These are phyloP conservation scores for Fraxinus pennsylvanica DNA, from an alignment of 257 asterid species.

Conservation along the genomic window DNA sequence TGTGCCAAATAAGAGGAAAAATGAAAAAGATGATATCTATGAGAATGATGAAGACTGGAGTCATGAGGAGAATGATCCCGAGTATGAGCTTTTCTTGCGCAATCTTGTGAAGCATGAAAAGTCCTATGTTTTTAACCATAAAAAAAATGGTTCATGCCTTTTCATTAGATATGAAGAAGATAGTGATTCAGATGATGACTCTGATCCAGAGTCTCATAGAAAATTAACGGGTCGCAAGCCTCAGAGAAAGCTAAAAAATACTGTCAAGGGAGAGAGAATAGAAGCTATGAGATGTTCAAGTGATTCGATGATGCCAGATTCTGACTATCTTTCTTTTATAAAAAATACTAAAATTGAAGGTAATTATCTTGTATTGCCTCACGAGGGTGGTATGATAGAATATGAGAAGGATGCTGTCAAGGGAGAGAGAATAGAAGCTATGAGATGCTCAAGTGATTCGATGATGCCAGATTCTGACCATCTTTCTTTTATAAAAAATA, in stretches of 20 bases:
- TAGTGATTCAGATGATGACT: constrained; percentile 15
- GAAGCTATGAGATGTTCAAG: neutral
- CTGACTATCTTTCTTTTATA: neutral
- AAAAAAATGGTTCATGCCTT: constrained; percentile 17
- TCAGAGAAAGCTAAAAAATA: neutral
- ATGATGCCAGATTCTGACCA: neutral
- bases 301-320: neutral
- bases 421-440: neutral
- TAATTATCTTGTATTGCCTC: neutral
- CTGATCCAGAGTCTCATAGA: neutral
- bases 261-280: neutral
- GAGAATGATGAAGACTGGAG: neutral
- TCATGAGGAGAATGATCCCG: constrained; percentile 27
- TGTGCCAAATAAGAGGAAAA: neutral
- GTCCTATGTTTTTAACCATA: constrained; percentile 25
- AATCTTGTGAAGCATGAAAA: constrained; percentile 10
- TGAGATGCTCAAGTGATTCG: neutral
- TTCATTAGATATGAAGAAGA: constrained; percentile 22
- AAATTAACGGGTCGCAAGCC: neutral
- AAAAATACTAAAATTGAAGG: neutral
- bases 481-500: neutral
- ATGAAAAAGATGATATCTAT: neutral
- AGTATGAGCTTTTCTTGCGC: constrained; percentile 21
- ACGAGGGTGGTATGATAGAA: too few relatives aligned
- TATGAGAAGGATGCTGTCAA: neutral